These are phyloP conservation scores for Medakamo hakoo DNA, from an alignment of 139 green algal species.

Conservation along the genomic window DNA sequence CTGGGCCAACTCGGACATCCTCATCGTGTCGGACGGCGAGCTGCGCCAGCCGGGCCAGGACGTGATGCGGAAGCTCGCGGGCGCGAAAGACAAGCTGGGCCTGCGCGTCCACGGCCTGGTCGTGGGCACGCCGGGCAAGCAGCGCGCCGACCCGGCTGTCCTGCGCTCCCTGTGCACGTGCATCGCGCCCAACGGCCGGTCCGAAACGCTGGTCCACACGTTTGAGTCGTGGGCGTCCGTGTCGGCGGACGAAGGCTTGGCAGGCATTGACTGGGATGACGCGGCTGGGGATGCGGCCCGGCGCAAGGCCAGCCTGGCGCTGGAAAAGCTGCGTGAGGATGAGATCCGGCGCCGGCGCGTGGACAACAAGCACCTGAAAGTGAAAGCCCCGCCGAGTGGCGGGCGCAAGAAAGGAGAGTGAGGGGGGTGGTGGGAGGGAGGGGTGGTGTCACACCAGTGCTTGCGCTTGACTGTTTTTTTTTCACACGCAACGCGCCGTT, in stretches of 20 bases:
- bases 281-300: slow-evolving; percentile 38
- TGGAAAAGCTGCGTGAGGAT: slow-evolving; percentile 39
- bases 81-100: slow-evolving; percentile 58
- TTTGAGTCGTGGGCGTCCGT: slow-evolving; percentile 58
- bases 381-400: neutral
- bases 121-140: slow-evolving; percentile 51
- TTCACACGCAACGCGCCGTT: too few species aligned
- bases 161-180: slow-evolving; percentile 54
- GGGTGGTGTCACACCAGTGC: too few species aligned
- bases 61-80: slow-evolving; percentile 69
- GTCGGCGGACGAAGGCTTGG: slow-evolving; percentile 25
- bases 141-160: slow-evolving; percentile 63
- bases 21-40: slow-evolving; percentile 69
- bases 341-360: slow-evolving; percentile 14
- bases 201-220: slow-evolving; percentile 37
- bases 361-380: neutral
- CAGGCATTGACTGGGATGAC: slow-evolving; percentile 36
- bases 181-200: slow-evolving; percentile 53
- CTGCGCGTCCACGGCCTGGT: slow-evolving; percentile 72
- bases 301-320: slow-evolving; percentile 39
- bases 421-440: neutral
- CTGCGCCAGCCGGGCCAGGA: slow-evolving; percentile 57
- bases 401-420: neutral
- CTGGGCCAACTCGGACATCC: slow-evolving; percentile 75
- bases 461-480: too few species aligned